Base-by-base conservation (phyloP, 1,284 basidiomycete species). In the Irpex sp. region DNA sequence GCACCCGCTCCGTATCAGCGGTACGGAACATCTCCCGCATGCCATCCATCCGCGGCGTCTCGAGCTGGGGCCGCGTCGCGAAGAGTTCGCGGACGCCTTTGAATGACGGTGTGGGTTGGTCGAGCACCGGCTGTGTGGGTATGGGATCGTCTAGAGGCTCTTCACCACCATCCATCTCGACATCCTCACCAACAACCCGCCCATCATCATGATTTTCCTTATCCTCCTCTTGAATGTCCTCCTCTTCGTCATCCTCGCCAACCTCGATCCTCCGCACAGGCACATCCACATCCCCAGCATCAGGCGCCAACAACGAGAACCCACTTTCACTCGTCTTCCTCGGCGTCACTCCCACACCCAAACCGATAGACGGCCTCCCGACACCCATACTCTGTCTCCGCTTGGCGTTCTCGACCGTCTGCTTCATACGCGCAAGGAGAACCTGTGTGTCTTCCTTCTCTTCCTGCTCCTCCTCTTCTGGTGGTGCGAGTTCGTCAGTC, bases 321-420 rank as follows among this genome's bases (percentile, higher is more conserved):
- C 67, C 66, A 13, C 67, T 64, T 63, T 71, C 70, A 36, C 65
- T 63, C 51, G 69, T 62, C 64, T 71, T 71, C 46, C 65, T 62
- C 54, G 70, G 72, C 50, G 68, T 71, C 13, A 66, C 51, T 54
- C 50, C 63, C 59, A 55, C 64, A 63, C 62, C 63, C n/a, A 58
- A 60, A 4, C 59, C 61, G n/a, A 68, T 35, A 15, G 59, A 60
- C 21, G 55, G 61, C 26, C 54, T 37, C 11, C 39, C 39, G n/a
- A 58, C 56, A 43, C 69, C 69, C 59, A 77, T 69, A 67, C 84
- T 85, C 67, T 81, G 76, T 58, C 85, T 73, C 62, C 82, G 77
- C 75, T 84, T 85, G 76, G 86, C 83, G 33, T 77, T 81, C 65
- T 85, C 85, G 9, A 87, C 83, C 36, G 84, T 87, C 68, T 83